These are phyloP conservation scores for Blakeslea trispora DNA, from an alignment of 371 early-diverging fungal genomes.

Conservation along the genomic window DNA sequence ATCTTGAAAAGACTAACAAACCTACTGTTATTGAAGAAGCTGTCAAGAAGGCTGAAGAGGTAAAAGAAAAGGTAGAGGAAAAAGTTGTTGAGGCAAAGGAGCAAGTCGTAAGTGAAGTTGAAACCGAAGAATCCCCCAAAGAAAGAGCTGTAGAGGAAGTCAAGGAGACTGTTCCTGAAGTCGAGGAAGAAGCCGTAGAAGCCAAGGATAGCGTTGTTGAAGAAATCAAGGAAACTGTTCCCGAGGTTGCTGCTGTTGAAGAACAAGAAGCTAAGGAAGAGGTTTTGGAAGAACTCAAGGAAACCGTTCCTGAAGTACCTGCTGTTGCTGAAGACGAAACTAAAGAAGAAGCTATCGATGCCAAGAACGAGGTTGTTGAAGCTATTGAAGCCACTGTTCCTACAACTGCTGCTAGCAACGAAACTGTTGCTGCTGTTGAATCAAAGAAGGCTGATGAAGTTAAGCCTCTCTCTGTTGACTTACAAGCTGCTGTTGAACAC, in stretches of 20 bases:
- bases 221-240: constrained; percentile 4
- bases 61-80: constrained; percentile 4
- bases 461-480: constrained; percentile 3
- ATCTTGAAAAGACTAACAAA: constrained; percentile 4
- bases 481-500: constrained; percentile 7
- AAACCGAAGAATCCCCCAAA: background rate
- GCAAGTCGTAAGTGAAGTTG: background rate
- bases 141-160: constrained; percentile 6
- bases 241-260: constrained; percentile 3
- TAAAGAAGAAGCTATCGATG: background rate
- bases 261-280: constrained; percentile 3
- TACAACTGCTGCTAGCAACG: background rate
- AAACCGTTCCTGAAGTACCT: constrained; percentile 6
- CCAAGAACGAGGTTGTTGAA: background rate
- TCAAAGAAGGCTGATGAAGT: background rate
- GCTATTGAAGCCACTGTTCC: constrained; percentile 3
- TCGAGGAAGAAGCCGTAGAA: constrained; percentile 5
- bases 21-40: background rate
- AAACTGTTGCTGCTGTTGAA: no score
- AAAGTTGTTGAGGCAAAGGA: constrained; percentile 6
- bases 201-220: background rate
- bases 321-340: background rate
- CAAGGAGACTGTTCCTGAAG: constrained; percentile 7
- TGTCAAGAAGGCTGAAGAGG: constrained; percentile 5
- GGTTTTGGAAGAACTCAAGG: background rate